Evolutionary conservation across 306 rosid species (phyloP).

Genomic region (Quercus glauca): DNA sequence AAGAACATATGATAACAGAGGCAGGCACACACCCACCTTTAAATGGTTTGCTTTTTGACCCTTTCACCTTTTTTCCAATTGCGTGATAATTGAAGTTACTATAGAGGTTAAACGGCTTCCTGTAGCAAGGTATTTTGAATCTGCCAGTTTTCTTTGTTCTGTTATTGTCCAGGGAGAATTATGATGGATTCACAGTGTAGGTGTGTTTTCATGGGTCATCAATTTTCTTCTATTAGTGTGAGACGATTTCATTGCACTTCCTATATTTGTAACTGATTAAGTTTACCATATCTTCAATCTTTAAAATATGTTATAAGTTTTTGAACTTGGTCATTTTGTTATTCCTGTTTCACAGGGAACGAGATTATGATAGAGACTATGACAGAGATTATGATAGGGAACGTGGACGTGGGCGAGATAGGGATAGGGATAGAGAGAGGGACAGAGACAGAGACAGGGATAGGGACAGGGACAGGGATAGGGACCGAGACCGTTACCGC

Average conservation of each 20-base stretch:
- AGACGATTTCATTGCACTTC: background rate
- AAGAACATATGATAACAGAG: background rate
- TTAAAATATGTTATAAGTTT: background rate
- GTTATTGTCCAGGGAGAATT: background rate
- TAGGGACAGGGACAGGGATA: constrained; percentile 36
- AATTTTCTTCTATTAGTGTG: background rate
- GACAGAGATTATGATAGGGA: constrained; percentile 76
- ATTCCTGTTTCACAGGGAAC: constrained; percentile 54
- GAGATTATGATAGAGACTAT: constrained; percentile 82
- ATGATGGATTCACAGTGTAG: background rate
- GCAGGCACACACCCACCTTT: background rate
- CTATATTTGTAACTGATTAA: background rate
- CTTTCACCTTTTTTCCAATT: background rate
- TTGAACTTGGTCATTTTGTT: background rate
- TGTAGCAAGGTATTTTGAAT: background rate
- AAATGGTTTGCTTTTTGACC: background rate
- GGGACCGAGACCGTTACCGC: constrained; percentile 61
- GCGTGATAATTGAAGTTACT: background rate
- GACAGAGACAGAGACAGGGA: constrained; percentile 44
- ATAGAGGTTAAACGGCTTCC: background rate
- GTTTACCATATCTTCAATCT: background rate
- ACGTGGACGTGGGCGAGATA: constrained; percentile 71
- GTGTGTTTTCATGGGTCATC: background rate
- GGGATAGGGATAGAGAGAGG: constrained; percentile 53
- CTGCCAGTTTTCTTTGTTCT: background rate